A percentile compares a stretch with the other conserved stretches of the same genome.
Conservation (phyloP, 2,329 filamentous ascomycete species). For the Penicillium sp. region DNA sequence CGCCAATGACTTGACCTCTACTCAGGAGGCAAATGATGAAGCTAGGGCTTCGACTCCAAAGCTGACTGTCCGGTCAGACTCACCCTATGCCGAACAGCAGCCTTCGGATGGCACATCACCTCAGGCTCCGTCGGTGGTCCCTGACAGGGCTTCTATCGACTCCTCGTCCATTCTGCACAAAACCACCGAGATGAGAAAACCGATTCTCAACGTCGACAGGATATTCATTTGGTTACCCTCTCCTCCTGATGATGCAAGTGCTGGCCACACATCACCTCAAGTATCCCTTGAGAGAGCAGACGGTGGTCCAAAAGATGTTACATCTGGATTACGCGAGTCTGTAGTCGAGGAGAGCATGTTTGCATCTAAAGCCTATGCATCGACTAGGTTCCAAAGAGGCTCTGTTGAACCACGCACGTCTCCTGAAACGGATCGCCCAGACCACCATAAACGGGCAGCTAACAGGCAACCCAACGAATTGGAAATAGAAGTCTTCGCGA, state of each 20-base stretch:
- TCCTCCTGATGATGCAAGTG: slow-evolving; percentile 11
- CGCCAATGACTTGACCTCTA: not conserved
- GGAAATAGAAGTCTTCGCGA: slow-evolving; percentile 33
- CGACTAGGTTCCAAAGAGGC: slow-evolving; percentile 20
- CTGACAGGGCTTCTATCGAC: slow-evolving; percentile 17
- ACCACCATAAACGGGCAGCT: slow-evolving; percentile 1
- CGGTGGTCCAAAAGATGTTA: slow-evolving; percentile 23
- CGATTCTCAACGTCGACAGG: slow-evolving; percentile 35
- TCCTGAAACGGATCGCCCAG: slow-evolving; percentile 11
- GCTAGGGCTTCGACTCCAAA: slow-evolving; percentile 31
- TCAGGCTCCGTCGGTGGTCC: slow-evolving; percentile 10
- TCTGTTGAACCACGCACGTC: slow-evolving; percentile 17
- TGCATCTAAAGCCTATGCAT: slow-evolving; percentile 23
- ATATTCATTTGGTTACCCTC: slow-evolving; percentile 40
- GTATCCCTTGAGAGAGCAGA: slow-evolving; percentile 13
- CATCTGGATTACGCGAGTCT: slow-evolving; percentile 21
- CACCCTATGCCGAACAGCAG: slow-evolving; percentile 14
- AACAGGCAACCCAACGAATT: slow-evolving; percentile 17
- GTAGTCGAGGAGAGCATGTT: slow-evolving; percentile 24
- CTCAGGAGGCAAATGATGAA: slow-evolving; percentile 15
- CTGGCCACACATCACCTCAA: slow-evolving; percentile 8
- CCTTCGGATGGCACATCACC: slow-evolving; percentile 5
- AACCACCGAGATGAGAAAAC: slow-evolving; percentile 33
- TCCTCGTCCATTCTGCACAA: slow-evolving; percentile 21
- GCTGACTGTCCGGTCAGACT: slow-evolving; percentile 21